Base-by-base conservation (phyloP, 176 grass and related monocot genomes). In the Themeda triandra region DNA sequence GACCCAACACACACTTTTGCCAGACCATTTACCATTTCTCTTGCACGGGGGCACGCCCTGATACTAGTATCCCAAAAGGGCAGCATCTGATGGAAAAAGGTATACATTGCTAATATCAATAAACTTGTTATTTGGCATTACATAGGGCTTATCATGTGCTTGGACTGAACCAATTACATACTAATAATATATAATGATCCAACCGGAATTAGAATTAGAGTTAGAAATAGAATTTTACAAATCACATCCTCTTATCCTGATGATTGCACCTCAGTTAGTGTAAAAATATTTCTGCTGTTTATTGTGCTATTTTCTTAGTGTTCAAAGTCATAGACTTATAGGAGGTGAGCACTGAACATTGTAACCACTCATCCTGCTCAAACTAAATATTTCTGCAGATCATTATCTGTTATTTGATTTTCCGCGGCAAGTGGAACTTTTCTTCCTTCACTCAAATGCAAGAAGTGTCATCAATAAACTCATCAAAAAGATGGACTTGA, bases 391-490 rank as follows among this genome's bases (percentile, higher is more conserved):
- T 78, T 60, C 8, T 95, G 89, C 89, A 98, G 93, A 98, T 88
- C 93, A 98, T 65, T 98, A 95, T 84, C 78, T 98, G 28, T 74
- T 98, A 79, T 98, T 98, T 89, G 96, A 98, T 90, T 98, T 98
- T 86, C 96, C 93, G 72, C 93, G 96, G 25, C 96, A 95, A 87
- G 96, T 95, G 77, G 96, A 98, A 83, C 91, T 98, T 81, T 98
- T 98, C 91, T 95, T 89, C 78, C 93, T 98, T 86, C 96, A 98
- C 73, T 92, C 96, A 68, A 98, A 95, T 73, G 86, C 93, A 69
- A 95, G 83, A 69, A 95, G 70, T 81, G 71, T 87, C 17, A 89
- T 98, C 3, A 78, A 90, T 69, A 98, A 85, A 53, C 93, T 95
- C 40, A 90, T 95, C 36, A 92, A 98, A 84, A 95, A 87, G 66